Conservation (phyloP, 108 stramenopile species). For the Mediolabrus comicus region DNA sequence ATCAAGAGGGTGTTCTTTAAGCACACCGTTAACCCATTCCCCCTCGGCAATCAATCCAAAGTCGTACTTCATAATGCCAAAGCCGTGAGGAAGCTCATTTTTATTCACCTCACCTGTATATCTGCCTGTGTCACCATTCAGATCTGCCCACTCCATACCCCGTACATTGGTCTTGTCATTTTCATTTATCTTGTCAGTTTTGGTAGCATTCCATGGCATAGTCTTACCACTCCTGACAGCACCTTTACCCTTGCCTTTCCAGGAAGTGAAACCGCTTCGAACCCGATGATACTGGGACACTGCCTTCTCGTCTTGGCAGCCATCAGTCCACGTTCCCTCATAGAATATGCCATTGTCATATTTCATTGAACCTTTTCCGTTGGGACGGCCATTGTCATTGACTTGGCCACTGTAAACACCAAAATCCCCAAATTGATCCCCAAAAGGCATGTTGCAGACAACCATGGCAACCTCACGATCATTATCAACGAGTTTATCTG, state of each 20-base stretch:
- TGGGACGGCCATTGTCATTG: neutral
- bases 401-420: constrained; percentile 1
- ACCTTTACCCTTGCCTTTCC: constrained; percentile 6
- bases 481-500: neutral
- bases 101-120: constrained; percentile 3
- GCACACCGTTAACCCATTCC: constrained; percentile 46
- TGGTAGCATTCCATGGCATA: constrained; percentile 1
- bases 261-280: neutral
- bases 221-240: neutral
- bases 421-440: neutral
- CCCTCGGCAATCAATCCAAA: constrained; percentile 48
- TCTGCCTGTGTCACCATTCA: constrained; percentile 1
- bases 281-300: neutral
- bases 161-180: neutral
- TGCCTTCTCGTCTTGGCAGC: constrained; percentile 1
- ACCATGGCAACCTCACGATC: neutral
- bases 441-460: neutral
- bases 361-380: constrained; percentile 3
- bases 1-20: constrained; percentile 18
- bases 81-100: constrained; percentile 40
- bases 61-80: constrained; percentile 54
- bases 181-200: neutral
- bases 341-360: constrained; percentile 1
- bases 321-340: constrained; percentile 2
- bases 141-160: constrained; percentile 10